These are phyloP conservation scores for Boletus vermiculosoides DNA, from an alignment of 768 basidiomycete genomes.

Conservation along the genomic window DNA sequence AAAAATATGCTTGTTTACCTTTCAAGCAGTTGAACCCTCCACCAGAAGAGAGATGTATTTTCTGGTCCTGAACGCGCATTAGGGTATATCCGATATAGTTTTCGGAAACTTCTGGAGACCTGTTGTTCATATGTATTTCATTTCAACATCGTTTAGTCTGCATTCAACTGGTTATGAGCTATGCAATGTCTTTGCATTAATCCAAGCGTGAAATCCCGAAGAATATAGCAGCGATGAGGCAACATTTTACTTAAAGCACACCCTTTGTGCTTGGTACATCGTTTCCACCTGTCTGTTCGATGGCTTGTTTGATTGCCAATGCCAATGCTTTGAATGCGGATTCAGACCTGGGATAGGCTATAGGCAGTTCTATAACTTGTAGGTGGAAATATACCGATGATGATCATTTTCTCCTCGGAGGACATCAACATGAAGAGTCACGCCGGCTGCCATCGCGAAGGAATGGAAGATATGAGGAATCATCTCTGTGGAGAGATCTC, in stretches of 20 bases:
- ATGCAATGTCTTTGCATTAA: neutral
- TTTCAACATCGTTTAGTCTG: slow-evolving; percentile 2
- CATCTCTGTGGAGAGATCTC: slow-evolving; percentile 97
- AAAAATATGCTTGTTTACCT: neutral
- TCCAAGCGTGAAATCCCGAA: neutral
- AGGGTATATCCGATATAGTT: slow-evolving; percentile 5
- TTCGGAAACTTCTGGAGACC: neutral
- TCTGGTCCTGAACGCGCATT: slow-evolving; percentile 57
- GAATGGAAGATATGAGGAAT: slow-evolving; percentile 97
- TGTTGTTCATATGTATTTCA: slow-evolving; percentile 20
- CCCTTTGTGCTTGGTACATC: slow-evolving; percentile 98
- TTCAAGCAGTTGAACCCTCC: slow-evolving; percentile 74
- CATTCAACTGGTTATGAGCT: neutral
- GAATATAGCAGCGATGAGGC: neutral
- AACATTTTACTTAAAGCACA: slow-evolving; percentile 57
- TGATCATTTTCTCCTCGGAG: slow-evolving; percentile 96
- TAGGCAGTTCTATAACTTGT: neutral
- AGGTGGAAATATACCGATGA: slow-evolving; percentile 65
- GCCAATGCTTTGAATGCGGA: slow-evolving; percentile 98
- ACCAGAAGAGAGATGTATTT: slow-evolving; percentile 68
- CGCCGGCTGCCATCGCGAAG: slow-evolving; percentile 94
- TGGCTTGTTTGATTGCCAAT: slow-evolving; percentile 92
- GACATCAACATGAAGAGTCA: slow-evolving; percentile 92
- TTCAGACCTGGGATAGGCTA: slow-evolving; percentile 65
- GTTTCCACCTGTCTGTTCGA: slow-evolving; percentile 80